phyloP scores from a whole-genome alignment of 306 rosid genomes.

The Vigna reflexopilosa region DNA sequence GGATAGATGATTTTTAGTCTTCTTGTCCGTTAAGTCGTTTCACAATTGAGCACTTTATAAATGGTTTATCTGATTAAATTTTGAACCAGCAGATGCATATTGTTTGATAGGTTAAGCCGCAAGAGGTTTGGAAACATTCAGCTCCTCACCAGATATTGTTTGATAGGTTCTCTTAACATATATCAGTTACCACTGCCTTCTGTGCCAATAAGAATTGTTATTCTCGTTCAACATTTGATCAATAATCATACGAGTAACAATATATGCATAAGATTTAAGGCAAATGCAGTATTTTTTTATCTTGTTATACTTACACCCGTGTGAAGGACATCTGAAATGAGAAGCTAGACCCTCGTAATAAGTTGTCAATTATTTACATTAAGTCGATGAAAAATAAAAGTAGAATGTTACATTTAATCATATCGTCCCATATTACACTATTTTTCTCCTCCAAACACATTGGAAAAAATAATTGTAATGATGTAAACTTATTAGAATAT shows the following conservation, averaged over 20 bases:
- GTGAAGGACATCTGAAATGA: not conserved
- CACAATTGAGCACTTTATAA: not conserved
- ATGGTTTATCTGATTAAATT: not conserved
- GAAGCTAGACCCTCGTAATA: conserved; percentile 6
- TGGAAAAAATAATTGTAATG: conserved; percentile 13
- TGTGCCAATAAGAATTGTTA: not conserved
- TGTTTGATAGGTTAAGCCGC: not conserved
- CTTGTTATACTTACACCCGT: not conserved
- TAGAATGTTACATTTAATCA: conserved; percentile 41
- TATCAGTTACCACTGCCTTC: not conserved
- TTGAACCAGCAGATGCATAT: not conserved
- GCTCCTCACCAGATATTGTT: not conserved
- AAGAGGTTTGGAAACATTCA: not conserved
- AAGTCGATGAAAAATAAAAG: not conserved
- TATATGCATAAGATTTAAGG: not conserved
- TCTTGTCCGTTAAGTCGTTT: not conserved
- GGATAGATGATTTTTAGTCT: not conserved
- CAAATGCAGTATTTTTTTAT: not conserved
- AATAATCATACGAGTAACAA: not conserved
- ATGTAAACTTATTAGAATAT: conserved; percentile 17
- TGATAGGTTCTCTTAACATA: not conserved
- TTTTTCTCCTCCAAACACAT: not conserved
- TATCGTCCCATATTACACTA: conserved; percentile 20
- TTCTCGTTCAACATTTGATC: not conserved
- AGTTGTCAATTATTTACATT: conserved; percentile 29